These are phyloP conservation scores for Sphaerosporella brunnea DNA, from an alignment of 495 filamentous ascomycete genomes.

Conservation along the genomic window DNA sequence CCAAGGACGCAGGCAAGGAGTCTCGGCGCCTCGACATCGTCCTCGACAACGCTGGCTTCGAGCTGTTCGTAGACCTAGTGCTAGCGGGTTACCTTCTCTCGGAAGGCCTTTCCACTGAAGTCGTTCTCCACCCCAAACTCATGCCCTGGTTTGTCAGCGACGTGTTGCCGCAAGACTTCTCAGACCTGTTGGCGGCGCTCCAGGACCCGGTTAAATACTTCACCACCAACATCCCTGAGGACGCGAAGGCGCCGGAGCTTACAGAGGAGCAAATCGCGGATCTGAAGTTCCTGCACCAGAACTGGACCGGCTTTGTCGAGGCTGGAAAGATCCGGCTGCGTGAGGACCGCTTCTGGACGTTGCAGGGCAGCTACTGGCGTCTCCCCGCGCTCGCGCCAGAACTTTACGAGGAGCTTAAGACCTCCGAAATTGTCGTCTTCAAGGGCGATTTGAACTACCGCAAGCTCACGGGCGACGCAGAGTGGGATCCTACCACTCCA, in stretches of 20 bases:
- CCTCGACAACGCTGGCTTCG: conserved; percentile 90
- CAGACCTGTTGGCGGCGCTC: conserved; percentile 57
- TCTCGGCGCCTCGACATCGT: conserved; percentile 71
- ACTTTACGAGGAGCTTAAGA: conserved; percentile 60
- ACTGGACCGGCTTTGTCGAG: conserved; percentile 61
- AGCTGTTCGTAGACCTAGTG: conserved; percentile 85
- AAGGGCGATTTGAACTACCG: conserved; percentile 95
- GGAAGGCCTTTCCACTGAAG: conserved; percentile 58
- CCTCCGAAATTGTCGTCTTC: conserved; percentile 79
- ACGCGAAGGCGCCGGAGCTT: conserved; percentile 45
- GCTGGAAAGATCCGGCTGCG: conserved; percentile 67
- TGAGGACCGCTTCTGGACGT: conserved; percentile 80
- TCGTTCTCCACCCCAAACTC: conserved; percentile 83
- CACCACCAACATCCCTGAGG: conserved; percentile 37
- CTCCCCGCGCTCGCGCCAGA: conserved; percentile 48
- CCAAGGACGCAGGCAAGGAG: conserved; percentile 38
- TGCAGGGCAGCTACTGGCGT: conserved; percentile 68
- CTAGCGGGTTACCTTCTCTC: conserved; percentile 76
- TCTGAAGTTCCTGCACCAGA: conserved; percentile 56
- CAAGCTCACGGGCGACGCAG: conserved; percentile 69
- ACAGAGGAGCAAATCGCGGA: conserved; percentile 47
- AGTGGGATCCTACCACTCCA: conserved; percentile 74
- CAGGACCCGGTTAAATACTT: conserved; percentile 60
- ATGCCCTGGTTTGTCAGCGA: conserved; percentile 98
- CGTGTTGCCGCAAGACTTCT: conserved; percentile 71